Conservation (phyloP, 2,329 filamentous ascomycete species). For the Catunica adiposa region DNA sequence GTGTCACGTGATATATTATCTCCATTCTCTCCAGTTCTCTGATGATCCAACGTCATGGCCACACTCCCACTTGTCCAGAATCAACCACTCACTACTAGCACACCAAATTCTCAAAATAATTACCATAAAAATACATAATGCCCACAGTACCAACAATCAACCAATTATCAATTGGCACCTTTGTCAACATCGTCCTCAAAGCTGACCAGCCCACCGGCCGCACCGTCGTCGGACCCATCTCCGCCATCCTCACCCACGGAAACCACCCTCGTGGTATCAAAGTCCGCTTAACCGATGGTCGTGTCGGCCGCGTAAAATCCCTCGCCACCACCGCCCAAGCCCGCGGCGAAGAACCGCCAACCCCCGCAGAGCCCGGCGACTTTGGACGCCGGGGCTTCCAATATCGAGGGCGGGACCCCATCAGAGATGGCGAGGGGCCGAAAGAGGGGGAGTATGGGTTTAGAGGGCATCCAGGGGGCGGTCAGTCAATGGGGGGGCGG, state of each 20-base stretch:
- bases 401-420: constrained; percentile 22
- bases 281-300: constrained; percentile 53
- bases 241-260: constrained; percentile 52
- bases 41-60: too few relatives aligned
- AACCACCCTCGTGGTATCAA: constrained; percentile 69
- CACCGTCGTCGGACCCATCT: constrained; percentile 50
- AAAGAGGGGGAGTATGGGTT: constrained; percentile 20
- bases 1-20: too few relatives aligned
- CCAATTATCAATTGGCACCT: constrained; percentile 42
- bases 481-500: constrained; percentile 19
- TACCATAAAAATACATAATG: too few relatives aligned
- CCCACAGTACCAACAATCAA: constrained; percentile 28
- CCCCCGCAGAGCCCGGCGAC: constrained; percentile 11
- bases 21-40: too few relatives aligned
- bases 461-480: constrained; percentile 21
- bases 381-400: neutral
- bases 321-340: constrained; percentile 24
- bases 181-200: constrained; percentile 60
- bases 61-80: too few relatives aligned
- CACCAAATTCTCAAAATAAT: too few relatives aligned
- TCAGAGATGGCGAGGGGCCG: constrained; percentile 26
- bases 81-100: too few relatives aligned
- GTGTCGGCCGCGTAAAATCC: constrained; percentile 57
- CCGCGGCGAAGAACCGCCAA: constrained; percentile 13
- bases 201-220: constrained; percentile 58